phyloP scores from a whole-genome alignment of 2,329 filamentous ascomycete species.

The Leptoxyphium fumago region DNA sequence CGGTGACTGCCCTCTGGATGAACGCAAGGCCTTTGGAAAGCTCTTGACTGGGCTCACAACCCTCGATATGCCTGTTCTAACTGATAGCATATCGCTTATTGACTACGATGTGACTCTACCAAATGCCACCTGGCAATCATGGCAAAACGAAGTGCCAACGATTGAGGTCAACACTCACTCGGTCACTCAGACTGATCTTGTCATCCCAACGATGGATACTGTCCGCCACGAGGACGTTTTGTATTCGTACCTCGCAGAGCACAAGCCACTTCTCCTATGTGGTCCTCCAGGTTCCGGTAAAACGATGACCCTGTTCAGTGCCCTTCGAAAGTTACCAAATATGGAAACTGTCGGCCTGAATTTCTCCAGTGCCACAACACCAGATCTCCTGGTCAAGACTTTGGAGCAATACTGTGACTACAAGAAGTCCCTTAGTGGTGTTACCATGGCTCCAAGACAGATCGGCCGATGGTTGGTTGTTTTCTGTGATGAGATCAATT shows the following conservation, averaged over 20 bases:
- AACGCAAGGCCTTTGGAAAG: conserved; percentile 83
- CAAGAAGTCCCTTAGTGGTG: conserved; percentile 93
- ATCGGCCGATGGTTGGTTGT: conserved; percentile 96
- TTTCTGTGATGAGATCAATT: conserved; percentile 98
- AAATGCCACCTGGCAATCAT: conserved; percentile 74
- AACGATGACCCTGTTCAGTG: conserved; percentile 98
- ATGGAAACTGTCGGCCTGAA: conserved; percentile 99
- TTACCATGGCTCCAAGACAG: conserved; percentile 88
- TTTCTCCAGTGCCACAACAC: conserved; percentile 96
- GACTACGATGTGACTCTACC: conserved; percentile 88
- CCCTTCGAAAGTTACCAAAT: conserved; percentile 87
- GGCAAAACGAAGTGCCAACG: conserved; percentile 86
- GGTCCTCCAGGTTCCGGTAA: conserved; percentile 97
- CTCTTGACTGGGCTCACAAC: conserved; percentile 68
- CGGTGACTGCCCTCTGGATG: conserved; percentile 77
- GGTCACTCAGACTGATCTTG: conserved; percentile 92
- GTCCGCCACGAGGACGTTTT: conserved; percentile 97
- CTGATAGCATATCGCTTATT: conserved; percentile 65
- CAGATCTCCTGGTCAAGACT: conserved; percentile 94
- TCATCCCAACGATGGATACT: conserved; percentile 95
- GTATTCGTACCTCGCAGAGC: conserved; percentile 97
- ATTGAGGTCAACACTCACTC: conserved; percentile 98
- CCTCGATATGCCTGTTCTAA: conserved; percentile 71
- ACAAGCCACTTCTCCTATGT: conserved; percentile 91
- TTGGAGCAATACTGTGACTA: conserved; percentile 99